These are phyloP conservation scores for Phialophora expanda DNA, from an alignment of 2,329 filamentous ascomycete genomes.

Conservation along the genomic window DNA sequence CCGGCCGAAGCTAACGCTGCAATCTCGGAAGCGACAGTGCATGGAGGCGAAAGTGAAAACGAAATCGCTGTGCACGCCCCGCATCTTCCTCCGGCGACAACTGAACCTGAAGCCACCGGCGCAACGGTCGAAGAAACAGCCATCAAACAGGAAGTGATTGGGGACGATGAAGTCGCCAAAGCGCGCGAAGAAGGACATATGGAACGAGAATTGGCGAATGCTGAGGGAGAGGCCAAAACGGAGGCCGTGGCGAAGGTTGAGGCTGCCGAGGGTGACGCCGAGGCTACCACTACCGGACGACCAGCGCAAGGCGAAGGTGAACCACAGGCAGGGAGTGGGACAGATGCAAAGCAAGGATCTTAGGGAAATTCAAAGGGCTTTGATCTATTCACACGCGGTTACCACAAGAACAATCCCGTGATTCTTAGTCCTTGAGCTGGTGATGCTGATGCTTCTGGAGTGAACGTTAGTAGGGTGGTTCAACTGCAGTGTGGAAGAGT, in stretches of 20 bases:
- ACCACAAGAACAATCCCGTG: not conserved
- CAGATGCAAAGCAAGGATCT: not conserved
- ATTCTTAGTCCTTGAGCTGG: conserved; percentile 1
- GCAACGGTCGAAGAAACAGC: conserved; percentile 29
- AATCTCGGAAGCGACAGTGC: conserved; percentile 24
- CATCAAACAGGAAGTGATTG: conserved; percentile 37
- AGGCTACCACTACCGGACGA: conserved; percentile 1
- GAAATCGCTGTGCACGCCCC: conserved; percentile 22
- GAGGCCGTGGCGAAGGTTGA: conserved; percentile 34
- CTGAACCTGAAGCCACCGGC: conserved; percentile 21
- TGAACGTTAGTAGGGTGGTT: not conserved
- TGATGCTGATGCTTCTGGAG: not conserved
- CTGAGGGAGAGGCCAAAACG: conserved; percentile 42
- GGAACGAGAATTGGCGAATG: conserved; percentile 41
- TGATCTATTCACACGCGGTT: not conserved
- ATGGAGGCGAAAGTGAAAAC: conserved; percentile 31
- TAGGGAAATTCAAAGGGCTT: not conserved
- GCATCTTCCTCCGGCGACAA: conserved; percentile 11
- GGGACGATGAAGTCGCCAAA: conserved; percentile 39
- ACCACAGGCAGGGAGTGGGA: not conserved
- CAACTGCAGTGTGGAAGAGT: not conserved
- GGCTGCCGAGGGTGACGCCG: conserved; percentile 11
- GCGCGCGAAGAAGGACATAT: conserved; percentile 44
- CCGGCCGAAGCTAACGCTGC: conserved; percentile 9
- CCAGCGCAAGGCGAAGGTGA: not conserved